Conservation (phyloP, 2,329 filamentous ascomycete species). For the Sporothrix luriei region DNA sequence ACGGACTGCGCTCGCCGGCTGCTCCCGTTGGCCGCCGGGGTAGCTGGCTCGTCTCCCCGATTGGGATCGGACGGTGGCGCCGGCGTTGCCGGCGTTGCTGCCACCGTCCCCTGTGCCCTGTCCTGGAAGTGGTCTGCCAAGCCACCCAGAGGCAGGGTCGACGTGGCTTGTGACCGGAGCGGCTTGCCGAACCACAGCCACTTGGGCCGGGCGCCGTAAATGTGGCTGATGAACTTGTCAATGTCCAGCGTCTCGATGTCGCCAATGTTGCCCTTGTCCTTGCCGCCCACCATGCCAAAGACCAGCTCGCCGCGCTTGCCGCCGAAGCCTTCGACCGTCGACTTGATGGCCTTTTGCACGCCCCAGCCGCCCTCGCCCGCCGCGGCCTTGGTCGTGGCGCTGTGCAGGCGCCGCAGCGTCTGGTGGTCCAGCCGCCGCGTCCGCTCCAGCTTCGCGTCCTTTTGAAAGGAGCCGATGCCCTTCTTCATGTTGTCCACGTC, state of each 20-base stretch:
- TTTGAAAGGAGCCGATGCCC: constrained; percentile 86
- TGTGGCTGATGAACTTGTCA: constrained; percentile 76
- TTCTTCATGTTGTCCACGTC: constrained; percentile 80
- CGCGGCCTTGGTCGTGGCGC: constrained; percentile 84
- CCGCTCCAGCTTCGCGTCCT: constrained; percentile 76
- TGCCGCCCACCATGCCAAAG: constrained; percentile 86
- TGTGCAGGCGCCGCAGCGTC: constrained; percentile 79
- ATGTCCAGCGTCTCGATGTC: constrained; percentile 92
- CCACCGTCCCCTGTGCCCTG: constrained; percentile 40
- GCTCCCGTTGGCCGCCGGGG: not conserved
- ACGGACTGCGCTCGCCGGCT: constrained; percentile 54
- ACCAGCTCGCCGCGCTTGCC: constrained; percentile 94
- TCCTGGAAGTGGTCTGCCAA: constrained; percentile 43
- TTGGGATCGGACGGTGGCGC: not conserved
- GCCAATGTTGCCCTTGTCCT: constrained; percentile 85
- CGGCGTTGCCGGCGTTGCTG: not conserved
- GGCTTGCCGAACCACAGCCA: constrained; percentile 96
- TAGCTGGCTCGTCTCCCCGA: constrained; percentile 4
- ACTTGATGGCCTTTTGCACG: constrained; percentile 92
- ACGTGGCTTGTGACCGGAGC: constrained; percentile 60
- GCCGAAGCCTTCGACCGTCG: constrained; percentile 88
- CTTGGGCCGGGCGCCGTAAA: constrained; percentile 80
- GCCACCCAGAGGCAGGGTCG: constrained; percentile 32
- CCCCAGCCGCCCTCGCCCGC: constrained; percentile 87
- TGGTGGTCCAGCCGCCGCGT: constrained; percentile 79